Conservation (phyloP, 2,329 filamentous ascomycete genomes). For the Blastomyces parvus region DNA sequence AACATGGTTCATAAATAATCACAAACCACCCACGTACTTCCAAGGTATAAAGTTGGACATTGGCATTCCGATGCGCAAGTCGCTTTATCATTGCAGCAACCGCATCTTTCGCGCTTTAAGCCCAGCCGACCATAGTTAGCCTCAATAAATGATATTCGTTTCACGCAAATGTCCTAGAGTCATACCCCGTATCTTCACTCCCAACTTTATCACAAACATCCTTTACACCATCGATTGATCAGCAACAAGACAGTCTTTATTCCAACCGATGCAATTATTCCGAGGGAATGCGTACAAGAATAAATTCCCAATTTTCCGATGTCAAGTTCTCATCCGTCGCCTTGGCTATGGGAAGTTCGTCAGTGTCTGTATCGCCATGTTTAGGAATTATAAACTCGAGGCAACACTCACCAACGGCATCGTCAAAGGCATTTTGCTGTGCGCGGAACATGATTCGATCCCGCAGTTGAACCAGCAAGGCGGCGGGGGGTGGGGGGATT, state of each 20-base stretch:
- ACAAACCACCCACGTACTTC: slow-evolving; percentile 46
- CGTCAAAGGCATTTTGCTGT: slow-evolving; percentile 60
- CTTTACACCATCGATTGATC: slow-evolving; percentile 24
- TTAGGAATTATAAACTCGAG: background rate
- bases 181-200: slow-evolving; percentile 41
- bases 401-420: slow-evolving; percentile 53
- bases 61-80: slow-evolving; percentile 85
- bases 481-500: background rate
- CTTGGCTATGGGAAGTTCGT: slow-evolving; percentile 44
- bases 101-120: slow-evolving; percentile 60
- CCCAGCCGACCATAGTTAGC: slow-evolving; percentile 10
- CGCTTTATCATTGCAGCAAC: slow-evolving; percentile 86
- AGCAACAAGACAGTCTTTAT: background rate
- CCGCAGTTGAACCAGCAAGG: background rate
- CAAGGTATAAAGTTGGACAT: slow-evolving; percentile 90
- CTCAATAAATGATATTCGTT: background rate
- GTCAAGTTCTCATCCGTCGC: slow-evolving; percentile 98
- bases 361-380: background rate
- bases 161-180: background rate
- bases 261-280: background rate
- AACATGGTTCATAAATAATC: background rate
- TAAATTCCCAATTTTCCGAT: slow-evolving; percentile 67
- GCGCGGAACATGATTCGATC: slow-evolving; percentile 46
- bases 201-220: slow-evolving; percentile 53
- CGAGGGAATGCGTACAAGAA: slow-evolving; percentile 41